These are phyloP conservation scores for Kwoniella sp. DNA, from an alignment of 768 basidiomycete genomes.

Conservation along the genomic window DNA sequence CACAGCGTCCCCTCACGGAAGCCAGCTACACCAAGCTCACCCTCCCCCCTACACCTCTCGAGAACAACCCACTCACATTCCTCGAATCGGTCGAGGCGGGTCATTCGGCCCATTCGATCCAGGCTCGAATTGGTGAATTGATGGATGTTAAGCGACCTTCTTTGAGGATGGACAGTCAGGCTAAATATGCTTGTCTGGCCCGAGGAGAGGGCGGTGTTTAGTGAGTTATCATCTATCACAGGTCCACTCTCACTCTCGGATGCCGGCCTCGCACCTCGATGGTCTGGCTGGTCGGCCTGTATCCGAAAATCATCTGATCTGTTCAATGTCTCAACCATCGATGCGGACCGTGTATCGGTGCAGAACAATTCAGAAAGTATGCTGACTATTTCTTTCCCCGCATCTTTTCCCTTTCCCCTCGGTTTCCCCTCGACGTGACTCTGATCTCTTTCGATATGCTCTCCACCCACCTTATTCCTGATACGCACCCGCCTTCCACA, in stretches of 20 bases:
- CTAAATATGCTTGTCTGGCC: constrained; percentile 85
- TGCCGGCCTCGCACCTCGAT: too few relatives aligned
- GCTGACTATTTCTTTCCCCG: too few relatives aligned
- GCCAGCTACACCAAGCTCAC: constrained; percentile 62
- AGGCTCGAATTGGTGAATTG: constrained; percentile 68
- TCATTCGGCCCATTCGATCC: constrained; percentile 87
- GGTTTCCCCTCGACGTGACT: neutral
- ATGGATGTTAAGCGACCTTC: constrained; percentile 69
- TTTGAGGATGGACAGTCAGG: constrained; percentile 91
- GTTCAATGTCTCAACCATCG: too few relatives aligned
- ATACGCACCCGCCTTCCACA: neutral
- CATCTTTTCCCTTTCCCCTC: neutral
- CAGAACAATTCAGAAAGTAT: too few relatives aligned
- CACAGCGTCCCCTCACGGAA: constrained; percentile 63
- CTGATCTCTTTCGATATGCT: too few relatives aligned
- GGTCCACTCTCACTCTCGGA: neutral
- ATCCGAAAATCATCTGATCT: too few relatives aligned
- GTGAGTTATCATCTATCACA: constrained; percentile 30
- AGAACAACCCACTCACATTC: constrained; percentile 63
- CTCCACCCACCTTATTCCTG: too few relatives aligned
- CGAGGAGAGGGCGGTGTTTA: constrained; percentile 73
- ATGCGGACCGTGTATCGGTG: too few relatives aligned
- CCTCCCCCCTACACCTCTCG: constrained; percentile 56
- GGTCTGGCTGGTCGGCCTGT: too few relatives aligned
- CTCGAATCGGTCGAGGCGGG: constrained; percentile 91